phyloP scores from a whole-genome alignment of 208 protist genomes.

The Trypanosoma melophagium region DNA sequence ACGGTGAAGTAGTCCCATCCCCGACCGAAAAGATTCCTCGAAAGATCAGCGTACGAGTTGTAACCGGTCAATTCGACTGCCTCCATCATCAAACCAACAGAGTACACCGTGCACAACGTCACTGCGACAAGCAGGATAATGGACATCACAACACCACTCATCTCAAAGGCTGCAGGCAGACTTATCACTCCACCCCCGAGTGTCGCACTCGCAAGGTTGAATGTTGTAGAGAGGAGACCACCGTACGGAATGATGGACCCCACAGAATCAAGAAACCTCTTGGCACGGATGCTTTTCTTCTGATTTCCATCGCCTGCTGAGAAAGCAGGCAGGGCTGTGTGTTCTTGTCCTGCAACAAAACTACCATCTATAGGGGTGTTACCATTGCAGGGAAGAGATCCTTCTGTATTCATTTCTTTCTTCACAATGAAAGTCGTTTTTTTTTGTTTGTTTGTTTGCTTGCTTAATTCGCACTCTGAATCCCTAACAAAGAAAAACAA shows the following conservation, averaged over 20 bases:
- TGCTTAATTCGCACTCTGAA: too few relatives aligned
- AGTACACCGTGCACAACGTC: slow-evolving; percentile 73
- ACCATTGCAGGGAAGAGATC: too few relatives aligned
- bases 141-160: slow-evolving; percentile 49
- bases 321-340: too few relatives aligned
- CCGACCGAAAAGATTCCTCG: slow-evolving; percentile 64
- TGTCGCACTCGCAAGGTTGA: slow-evolving; percentile 75
- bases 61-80: slow-evolving; percentile 66
- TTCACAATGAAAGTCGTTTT: too few relatives aligned
- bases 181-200: slow-evolving; percentile 78
- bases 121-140: slow-evolving; percentile 59
- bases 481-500: too few relatives aligned
- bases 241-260: slow-evolving; percentile 60
- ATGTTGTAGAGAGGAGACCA: slow-evolving; percentile 61
- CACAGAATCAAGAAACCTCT: background rate
- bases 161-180: slow-evolving; percentile 70
- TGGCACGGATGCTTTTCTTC: background rate
- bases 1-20: slow-evolving; percentile 76
- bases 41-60: slow-evolving; percentile 63
- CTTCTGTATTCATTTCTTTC: too few relatives aligned
- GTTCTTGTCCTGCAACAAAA: too few relatives aligned
- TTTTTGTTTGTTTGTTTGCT: too few relatives aligned
- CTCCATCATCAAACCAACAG: slow-evolving; percentile 73
- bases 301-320: background rate
- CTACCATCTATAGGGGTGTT: too few relatives aligned